Percentiles rank a stretch among this genome's conserved stretches.
These are phyloP conservation scores for Aegilops bicornis DNA, from an alignment of 176 grass and related monocot genomes.

Conservation along the genomic window DNA sequence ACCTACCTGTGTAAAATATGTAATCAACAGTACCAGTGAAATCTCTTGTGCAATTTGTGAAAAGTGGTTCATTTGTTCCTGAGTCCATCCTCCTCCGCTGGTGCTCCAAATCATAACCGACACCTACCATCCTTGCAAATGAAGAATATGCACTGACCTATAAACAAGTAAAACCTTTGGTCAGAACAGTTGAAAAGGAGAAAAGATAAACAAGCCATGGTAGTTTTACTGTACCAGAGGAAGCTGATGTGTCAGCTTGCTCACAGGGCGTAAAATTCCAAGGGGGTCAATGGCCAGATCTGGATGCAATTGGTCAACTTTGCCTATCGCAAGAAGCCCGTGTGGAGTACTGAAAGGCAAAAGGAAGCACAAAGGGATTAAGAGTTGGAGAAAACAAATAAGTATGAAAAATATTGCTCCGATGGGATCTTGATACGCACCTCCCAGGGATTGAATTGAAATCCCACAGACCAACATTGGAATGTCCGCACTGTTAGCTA, in stretches of 20 bases:
- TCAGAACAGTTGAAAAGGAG: conserved; percentile 28
- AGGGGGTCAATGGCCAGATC: conserved; percentile 87
- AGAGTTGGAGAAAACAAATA: neutral
- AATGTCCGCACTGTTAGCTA: conserved; percentile 98
- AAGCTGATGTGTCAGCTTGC: conserved; percentile 95
- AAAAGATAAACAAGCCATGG: neutral
- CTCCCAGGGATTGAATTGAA: conserved; percentile 94
- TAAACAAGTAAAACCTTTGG: conserved; percentile 14
- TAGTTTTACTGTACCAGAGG: conserved; percentile 70
- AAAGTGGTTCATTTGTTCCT: conserved; percentile 91
- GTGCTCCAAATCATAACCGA: conserved; percentile 71
- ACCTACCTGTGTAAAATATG: conserved; percentile 97
- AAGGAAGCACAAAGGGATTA: conserved; percentile 29
- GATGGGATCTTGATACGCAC: conserved; percentile 32
- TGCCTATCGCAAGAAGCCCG: conserved; percentile 82
- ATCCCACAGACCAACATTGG: conserved; percentile 99
- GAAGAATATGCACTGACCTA: conserved; percentile 99
- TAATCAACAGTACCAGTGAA: conserved; percentile 95
- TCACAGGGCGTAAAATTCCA: conserved; percentile 79
- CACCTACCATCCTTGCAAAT: conserved; percentile 79
- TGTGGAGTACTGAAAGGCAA: conserved; percentile 80
- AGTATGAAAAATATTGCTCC: neutral
- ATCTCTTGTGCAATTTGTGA: conserved; percentile 97
- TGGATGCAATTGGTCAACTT: conserved; percentile 94
- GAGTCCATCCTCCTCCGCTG: conserved; percentile 95